Evolutionary conservation across 2,329 filamentous ascomycete genomes (phyloP), one percentile per base, ranked within the genome.

Genomic region (Aspergillus intermedius): DNA sequence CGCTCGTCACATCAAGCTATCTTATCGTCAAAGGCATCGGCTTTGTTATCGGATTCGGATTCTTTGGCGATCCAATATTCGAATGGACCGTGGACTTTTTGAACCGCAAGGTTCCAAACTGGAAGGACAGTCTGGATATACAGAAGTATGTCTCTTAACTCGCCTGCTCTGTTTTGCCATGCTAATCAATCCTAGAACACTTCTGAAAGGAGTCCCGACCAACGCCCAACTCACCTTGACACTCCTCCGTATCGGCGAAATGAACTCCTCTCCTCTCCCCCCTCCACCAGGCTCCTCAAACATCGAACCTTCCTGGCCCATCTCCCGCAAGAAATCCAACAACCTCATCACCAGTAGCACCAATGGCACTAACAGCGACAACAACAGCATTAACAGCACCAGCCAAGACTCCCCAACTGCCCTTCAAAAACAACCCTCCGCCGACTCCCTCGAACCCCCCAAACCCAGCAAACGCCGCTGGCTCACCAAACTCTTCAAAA

Each of bases 221-320:
- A 93, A 94, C 60, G 88, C 88, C 2, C 89, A 95, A 61, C 80
- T 94, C 15, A 84, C 88, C 0, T 74, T 94, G 28, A 93, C 89
- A 0, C 76, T 94, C 1, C 80, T 94, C 7, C 85, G 89, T 7
- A 82, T 91, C 25, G 88, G 88, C 39, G 89, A 94, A 67, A 81
- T 81, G 15, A 91, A 91, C 68, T 87, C 87, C 55, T 84, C 87
- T 0, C 89, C 89, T 0, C 68, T 94, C 0, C 88, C 88, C 0
- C 83, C 80, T 13, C 77, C 78, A 17, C 80, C 80, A 6, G 65
- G 64, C 12, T 64, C 73, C 9, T 52, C 61, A 2, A 55, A 67
- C 10, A 68, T 74, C 12, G 58, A 58, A 23, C 54, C 51, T 7
- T 45, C 46, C 8, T 63, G 59, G 61, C 58, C 59, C 5, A 57